Evolutionary conservation across 805 yeast species (phyloP).

Genomic region (Helenozyma baotianmanensis): DNA sequence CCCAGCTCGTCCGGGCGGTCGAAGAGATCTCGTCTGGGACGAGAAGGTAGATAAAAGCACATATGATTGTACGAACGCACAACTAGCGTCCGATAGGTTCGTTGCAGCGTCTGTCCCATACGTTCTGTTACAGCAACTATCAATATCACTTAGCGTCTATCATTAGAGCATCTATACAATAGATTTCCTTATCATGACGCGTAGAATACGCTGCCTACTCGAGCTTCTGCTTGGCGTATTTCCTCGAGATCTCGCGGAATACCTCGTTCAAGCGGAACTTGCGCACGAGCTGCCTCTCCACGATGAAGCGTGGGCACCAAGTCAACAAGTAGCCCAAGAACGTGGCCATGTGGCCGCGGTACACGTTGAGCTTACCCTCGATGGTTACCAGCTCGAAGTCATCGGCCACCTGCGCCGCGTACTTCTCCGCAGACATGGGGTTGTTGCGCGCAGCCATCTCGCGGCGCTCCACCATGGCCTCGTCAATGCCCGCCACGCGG

Average conservation of each 20-base stretch:
- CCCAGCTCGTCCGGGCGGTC: slow-evolving; percentile 15
- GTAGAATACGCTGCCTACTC: slow-evolving; percentile 2
- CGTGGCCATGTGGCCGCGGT: slow-evolving; percentile 49
- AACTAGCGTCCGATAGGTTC: neutral
- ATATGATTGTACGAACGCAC: too few relatives aligned
- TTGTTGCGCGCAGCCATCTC: slow-evolving; percentile 53
- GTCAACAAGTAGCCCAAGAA: slow-evolving; percentile 29
- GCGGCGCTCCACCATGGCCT: slow-evolving; percentile 48
- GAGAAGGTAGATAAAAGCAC: too few relatives aligned
- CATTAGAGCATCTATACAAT: too few relatives aligned
- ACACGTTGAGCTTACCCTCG: slow-evolving; percentile 41
- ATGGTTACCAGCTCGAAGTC: slow-evolving; percentile 42
- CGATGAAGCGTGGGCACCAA: slow-evolving; percentile 44
- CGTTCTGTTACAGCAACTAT: neutral
- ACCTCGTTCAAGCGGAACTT: slow-evolving; percentile 29
- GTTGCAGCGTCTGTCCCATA: neutral
- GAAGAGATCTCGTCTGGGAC: too few relatives aligned
- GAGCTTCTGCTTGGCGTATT: slow-evolving; percentile 16
- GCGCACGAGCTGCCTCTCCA: slow-evolving; percentile 36
- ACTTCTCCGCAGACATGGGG: slow-evolving; percentile 58
- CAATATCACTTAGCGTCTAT: too few relatives aligned
- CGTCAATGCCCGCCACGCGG: slow-evolving; percentile 46
- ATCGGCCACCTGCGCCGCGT: slow-evolving; percentile 51
- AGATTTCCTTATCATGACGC: too few relatives aligned
- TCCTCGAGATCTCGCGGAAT: slow-evolving; percentile 21